phyloP scores from a whole-genome alignment of 805 yeast species.

The Wickerhamomyces queroliae region DNA sequence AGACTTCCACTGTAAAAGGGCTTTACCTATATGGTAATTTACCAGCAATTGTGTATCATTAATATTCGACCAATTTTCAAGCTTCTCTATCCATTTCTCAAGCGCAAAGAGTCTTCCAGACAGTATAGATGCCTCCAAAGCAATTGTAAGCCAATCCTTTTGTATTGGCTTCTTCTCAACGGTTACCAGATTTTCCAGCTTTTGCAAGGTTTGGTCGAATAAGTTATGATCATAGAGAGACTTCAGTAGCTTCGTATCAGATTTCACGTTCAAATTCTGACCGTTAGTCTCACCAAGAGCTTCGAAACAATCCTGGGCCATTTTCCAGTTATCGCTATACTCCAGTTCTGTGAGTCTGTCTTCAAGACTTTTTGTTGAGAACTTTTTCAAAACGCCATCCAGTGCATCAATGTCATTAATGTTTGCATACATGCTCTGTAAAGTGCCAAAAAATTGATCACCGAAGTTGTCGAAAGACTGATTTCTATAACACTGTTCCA shows the following conservation, averaged over 20 bases:
- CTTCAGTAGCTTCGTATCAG: conserved; percentile 52
- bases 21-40: conserved; percentile 61
- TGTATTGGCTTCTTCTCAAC: conserved; percentile 2
- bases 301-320: conserved; percentile 81
- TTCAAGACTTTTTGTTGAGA: conserved; percentile 62
- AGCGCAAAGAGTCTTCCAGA: conserved; percentile 50
- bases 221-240: conserved; percentile 75
- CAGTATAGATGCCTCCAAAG: conserved; percentile 68
- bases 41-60: conserved; percentile 50
- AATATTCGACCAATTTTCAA: conserved; percentile 36
- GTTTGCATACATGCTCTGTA: conserved; percentile 80
- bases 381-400: conserved; percentile 74
- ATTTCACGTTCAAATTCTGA: conserved; percentile 22
- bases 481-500: conserved; percentile 67
- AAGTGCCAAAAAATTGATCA: conserved; percentile 35
- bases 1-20: conserved; percentile 39
- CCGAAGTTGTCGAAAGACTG: conserved; percentile 25
- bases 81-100: conserved; percentile 49
- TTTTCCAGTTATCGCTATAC: conserved; percentile 79
- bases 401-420: conserved; percentile 87
- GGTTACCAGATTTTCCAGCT: conserved; percentile 11
- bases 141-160: conserved; percentile 57
- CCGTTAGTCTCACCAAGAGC: conserved; percentile 42
- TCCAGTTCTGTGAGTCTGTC: conserved; percentile 79
- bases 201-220: conserved; percentile 43